phyloP scores from a whole-genome alignment of 345 rosid species.

The Dipteronia sinensis region DNA sequence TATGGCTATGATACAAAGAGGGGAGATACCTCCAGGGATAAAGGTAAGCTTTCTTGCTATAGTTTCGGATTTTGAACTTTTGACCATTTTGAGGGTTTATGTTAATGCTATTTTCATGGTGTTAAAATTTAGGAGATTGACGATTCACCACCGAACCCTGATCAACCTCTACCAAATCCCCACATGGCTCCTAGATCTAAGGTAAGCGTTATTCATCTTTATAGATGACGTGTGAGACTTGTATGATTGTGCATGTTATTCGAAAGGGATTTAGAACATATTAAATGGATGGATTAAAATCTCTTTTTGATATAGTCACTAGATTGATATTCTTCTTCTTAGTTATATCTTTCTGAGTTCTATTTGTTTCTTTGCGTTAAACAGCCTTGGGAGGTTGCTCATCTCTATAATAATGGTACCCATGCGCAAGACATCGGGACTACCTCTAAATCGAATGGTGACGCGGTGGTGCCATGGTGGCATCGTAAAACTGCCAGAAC shows the following conservation, averaged over 20 bases:
- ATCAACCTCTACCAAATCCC: constrained; percentile 25
- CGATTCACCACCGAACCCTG: constrained; percentile 28
- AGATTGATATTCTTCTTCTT: not conserved
- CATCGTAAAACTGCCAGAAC: constrained; percentile 3
- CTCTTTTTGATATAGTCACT: too few relatives aligned
- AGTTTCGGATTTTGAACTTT: not conserved
- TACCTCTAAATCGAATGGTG: not conserved
- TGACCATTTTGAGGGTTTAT: not conserved
- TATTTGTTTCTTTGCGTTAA: not conserved
- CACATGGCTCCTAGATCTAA: constrained; percentile 11
- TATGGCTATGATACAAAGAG: constrained; percentile 26
- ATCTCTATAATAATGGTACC: not conserved
- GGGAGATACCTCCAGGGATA: constrained; percentile 29
- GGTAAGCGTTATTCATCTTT: constrained; percentile 11
- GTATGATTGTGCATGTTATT: not conserved
- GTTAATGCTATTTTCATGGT: not conserved
- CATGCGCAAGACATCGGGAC: not conserved
- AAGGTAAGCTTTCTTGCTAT: constrained; percentile 8
- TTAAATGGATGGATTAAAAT: not conserved
- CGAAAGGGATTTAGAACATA: not conserved
- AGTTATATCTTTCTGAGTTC: not conserved
- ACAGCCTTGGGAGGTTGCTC: constrained; percentile 30
- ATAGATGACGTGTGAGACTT: not conserved
- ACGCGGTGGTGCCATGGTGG: constrained; percentile 19
- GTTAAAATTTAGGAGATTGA: constrained; percentile 20